Evolutionary conservation across 768 basidiomycete species (phyloP).

Genomic region (Mycena crocata): DNA sequence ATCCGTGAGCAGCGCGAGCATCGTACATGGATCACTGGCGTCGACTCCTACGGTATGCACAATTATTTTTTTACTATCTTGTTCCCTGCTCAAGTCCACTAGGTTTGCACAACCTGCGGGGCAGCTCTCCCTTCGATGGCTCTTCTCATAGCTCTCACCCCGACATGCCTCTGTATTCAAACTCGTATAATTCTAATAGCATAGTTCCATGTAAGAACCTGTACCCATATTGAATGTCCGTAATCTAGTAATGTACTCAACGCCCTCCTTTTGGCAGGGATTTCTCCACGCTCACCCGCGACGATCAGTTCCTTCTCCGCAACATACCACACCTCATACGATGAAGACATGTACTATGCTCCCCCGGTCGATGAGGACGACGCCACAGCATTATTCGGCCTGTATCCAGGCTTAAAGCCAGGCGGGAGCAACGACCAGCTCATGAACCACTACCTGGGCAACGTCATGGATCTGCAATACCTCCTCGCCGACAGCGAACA

Average conservation of each 20-base stretch:
- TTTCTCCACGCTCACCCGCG: slow-evolving; percentile 34
- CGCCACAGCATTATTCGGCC: not conserved
- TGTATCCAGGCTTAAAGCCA: not conserved
- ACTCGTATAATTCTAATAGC: slow-evolving; percentile 50
- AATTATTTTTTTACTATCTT: not conserved
- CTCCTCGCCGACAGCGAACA: slow-evolving; percentile 67
- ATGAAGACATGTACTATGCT: slow-evolving; percentile 11
- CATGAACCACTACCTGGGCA: slow-evolving; percentile 63
- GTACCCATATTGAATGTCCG: slow-evolving; percentile 77
- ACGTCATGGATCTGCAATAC: slow-evolving; percentile 77
- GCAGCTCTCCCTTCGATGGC: slow-evolving; percentile 25
- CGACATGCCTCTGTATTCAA: slow-evolving; percentile 29
- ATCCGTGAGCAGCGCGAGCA: slow-evolving; percentile 34
- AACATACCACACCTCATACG: slow-evolving; percentile 31
- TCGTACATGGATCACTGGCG: slow-evolving; percentile 9
- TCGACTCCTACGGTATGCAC: slow-evolving; percentile 24
- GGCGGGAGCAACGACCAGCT: slow-evolving; percentile 38
- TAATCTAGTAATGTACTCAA: slow-evolving; percentile 80
- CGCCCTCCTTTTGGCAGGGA: slow-evolving; percentile 65
- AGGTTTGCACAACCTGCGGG: slow-evolving; percentile 16
- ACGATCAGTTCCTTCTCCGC: slow-evolving; percentile 43
- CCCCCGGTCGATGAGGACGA: slow-evolving; percentile 4
- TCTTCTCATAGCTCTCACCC: slow-evolving; percentile 29
- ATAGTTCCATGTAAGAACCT: slow-evolving; percentile 80
- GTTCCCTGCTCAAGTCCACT: not conserved